Evolutionary conservation across 2,329 filamentous ascomycete genomes (phyloP), one percentile per base, ranked within the genome.

Genomic region (Fusarium torulosum): DNA sequence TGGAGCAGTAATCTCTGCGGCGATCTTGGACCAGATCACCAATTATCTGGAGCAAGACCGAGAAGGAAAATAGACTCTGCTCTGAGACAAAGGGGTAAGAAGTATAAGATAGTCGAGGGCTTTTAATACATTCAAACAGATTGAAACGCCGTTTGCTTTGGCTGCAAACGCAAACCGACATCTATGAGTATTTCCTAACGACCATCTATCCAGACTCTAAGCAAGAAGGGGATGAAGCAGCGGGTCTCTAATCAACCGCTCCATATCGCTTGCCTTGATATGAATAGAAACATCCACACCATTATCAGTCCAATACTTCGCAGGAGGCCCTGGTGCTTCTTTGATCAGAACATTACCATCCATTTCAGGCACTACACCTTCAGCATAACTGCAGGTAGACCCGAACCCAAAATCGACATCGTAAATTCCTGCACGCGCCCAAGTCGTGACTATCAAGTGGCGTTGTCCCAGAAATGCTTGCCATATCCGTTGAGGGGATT

Each of bases 401-500:
- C 44, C 66, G 6, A 73, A 31, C 0, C 73, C 73, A 41, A 75
- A 75, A 19, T 75, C 68, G 2, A 75, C 53, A 9, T 64, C 57
- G n/a, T 75, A 75, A 3, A 75, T 45, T 0, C 72, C 72, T 0
- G 73, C 66, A 2, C 72, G 60, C 3, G 66, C 71, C 73, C 73
- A 75, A 0, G 64, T 75, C 7, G 73, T 75, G 0, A 74, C 70
- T 2, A 75, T 35, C 4, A 74, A 68, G 27, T 75, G 71, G 0
- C 67, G 63, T 3, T 29, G 37, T 4, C 73, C 72, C 0, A 75
- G 33, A 4, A 75, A 75, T 1, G 71, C 71, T 46, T 74, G 73
- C 73, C 73, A 75, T 44, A 74, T 63, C 1, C 69, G 61, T 14
- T 75, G 73, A 13, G 73, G 73, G 2, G 73, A 67, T 35, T 60